phyloP scores from a whole-genome alignment of 108 stramenopile species.

The Cyclotella baltica region DNA sequence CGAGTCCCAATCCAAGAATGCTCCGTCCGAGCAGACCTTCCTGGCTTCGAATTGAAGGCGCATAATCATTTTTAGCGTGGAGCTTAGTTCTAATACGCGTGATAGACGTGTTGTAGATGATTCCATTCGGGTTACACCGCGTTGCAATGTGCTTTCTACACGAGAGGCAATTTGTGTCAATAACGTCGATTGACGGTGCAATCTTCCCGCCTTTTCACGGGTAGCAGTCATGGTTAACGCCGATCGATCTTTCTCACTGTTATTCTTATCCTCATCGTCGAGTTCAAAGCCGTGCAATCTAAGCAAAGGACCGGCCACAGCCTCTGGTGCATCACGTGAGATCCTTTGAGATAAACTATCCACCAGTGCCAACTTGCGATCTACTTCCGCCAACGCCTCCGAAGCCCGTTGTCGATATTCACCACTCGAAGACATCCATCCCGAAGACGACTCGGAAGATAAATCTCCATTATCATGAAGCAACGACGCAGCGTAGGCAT shows the following conservation, averaged over 20 bases:
- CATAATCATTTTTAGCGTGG: conserved; percentile 84
- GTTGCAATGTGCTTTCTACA: conserved; percentile 69
- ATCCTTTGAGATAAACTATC: conserved; percentile 79
- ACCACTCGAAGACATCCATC: conserved; percentile 47
- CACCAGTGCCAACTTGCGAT: conserved; percentile 77
- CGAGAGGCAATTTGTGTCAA: conserved; percentile 69
- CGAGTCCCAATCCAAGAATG: conserved; percentile 63
- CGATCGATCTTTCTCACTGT: conserved; percentile 13
- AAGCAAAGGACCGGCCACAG: conserved; percentile 79
- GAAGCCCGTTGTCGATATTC: conserved; percentile 67
- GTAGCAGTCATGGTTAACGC: conserved; percentile 41
- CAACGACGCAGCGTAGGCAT: conserved; percentile 77
- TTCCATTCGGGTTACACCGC: conserved; percentile 79
- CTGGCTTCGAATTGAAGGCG: conserved; percentile 78
- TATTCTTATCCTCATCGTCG: not conserved
- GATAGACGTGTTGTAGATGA: conserved; percentile 71
- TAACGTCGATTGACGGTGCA: conserved; percentile 75
- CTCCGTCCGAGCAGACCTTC: conserved; percentile 61
- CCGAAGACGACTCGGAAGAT: conserved; percentile 5
- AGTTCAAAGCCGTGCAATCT: conserved; percentile 73
- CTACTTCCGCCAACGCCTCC: conserved; percentile 82
- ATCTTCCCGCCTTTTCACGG: conserved; percentile 72
- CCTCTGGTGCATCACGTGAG: conserved; percentile 74
- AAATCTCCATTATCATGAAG: conserved; percentile 46
- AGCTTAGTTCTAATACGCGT: conserved; percentile 71